Evolutionary conservation across 257 asterid species (phyloP).

Genomic region (Gentiana straminea): DNA sequence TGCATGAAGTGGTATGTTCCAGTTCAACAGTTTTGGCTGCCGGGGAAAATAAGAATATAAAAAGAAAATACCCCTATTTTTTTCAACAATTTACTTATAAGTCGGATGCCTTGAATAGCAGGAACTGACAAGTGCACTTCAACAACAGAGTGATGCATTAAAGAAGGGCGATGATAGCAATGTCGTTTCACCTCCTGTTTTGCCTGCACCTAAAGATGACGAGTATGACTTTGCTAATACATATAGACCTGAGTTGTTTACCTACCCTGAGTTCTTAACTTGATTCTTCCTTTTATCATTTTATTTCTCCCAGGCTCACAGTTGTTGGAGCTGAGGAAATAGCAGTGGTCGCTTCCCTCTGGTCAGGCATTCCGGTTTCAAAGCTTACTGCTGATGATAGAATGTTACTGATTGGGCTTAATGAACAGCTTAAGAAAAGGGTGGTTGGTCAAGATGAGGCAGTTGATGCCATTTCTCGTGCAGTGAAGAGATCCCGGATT

Average conservation of each 20-base stretch:
- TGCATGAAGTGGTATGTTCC: slow-evolving; percentile 54
- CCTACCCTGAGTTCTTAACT: not conserved
- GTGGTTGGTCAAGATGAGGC: slow-evolving; percentile 99
- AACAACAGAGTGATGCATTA: slow-evolving; percentile 28
- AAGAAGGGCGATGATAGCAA: slow-evolving; percentile 29
- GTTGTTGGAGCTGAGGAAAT: slow-evolving; percentile 86
- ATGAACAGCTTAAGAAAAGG: slow-evolving; percentile 82
- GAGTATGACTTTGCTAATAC: slow-evolving; percentile 51
- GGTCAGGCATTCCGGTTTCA: slow-evolving; percentile 88
- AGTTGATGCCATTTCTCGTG: slow-evolving; percentile 77
- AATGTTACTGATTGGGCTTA: slow-evolving; percentile 62
- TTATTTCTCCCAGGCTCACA: slow-evolving; percentile 28
- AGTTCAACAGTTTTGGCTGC: not conserved
- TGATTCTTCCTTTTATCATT: slow-evolving; percentile 1
- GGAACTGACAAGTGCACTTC: slow-evolving; percentile 37
- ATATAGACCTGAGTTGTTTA: too few species aligned
- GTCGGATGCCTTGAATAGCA: slow-evolving; percentile 21
- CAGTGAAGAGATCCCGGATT: slow-evolving; percentile 94
- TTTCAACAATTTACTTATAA: not conserved
- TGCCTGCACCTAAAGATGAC: slow-evolving; percentile 26
- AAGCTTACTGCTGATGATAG: slow-evolving; percentile 84
- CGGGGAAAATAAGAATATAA: not conserved
- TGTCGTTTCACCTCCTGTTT: slow-evolving; percentile 20
- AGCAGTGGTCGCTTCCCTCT: slow-evolving; percentile 86
- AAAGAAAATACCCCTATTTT: too few species aligned